Evolutionary conservation across 2,329 filamentous ascomycete species (phyloP), one percentile per base, ranked within the genome.

Genomic region (Fusarium sp.): DNA sequence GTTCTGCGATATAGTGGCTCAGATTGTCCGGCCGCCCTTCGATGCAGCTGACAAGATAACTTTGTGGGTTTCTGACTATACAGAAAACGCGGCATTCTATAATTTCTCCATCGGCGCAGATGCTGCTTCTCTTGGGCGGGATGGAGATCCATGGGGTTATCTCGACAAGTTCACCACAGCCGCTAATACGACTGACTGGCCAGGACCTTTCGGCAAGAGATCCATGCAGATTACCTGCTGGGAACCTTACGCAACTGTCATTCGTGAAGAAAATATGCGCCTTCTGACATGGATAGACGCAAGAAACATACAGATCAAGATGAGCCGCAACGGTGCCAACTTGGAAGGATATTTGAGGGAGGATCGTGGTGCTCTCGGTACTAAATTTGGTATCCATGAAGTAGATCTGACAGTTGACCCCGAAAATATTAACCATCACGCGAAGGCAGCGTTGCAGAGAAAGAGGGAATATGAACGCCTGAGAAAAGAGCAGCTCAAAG

Each of bases 61-160:
- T 8, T 70, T 97, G 0, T 94, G 94, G 83, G 82, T 97, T 20
- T 92, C 92, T 0, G 95, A 98, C 79, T 97, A 95, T 78, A 97
- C 94, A 0, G 81, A 88, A 53, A 93, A 98, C 74, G 75, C 83
- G 0, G 64, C 75, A 2, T 89, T 98, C 62, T 90, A 86, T 70
- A 79, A 89, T 38, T 89, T 73, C 58, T 69, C 63, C 40, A 79
- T 76, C 58, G 74, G 74, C 51, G 73, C 75, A 14, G 79, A 74
- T 63, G 76, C 77, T 25, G 74, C 67, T 22, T 71, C 77, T 2
- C 77, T 77, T 9, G 72, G 77, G 8, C 80, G 79, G 43, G 85
- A 88, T 49, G 87, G 86, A 6, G 88, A 91, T 71, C 78, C 82
- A 1, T 88, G 82, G 65, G 86, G 84, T n/a, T 91, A 92, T 74